Evolutionary conservation across 2,329 filamentous ascomycete genomes (phyloP), one percentile per base, ranked within the genome.

Genomic region (Aspergillus texensis): DNA sequence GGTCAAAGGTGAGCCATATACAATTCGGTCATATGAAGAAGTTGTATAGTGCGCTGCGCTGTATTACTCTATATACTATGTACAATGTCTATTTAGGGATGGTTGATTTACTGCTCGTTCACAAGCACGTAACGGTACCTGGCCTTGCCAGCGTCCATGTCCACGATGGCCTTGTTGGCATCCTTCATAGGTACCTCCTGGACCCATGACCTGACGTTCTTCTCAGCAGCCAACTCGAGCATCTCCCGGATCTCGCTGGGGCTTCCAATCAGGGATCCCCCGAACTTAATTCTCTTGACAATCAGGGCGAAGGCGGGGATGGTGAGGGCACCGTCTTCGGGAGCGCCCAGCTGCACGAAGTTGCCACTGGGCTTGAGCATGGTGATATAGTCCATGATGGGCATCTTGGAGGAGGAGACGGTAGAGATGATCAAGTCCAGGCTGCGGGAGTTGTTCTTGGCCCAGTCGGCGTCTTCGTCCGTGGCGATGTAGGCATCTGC

Each of bases 321-420:
- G 2, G 78, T 75, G 2, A 86, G 85, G 19, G 72, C 63, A 10
- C 75, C 75, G 56, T 85, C 85, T 65, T 92, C 90, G 2, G 90
- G 89, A 0, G 83, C 83, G 61, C 89, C 89, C 46, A 92, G 81
- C 75, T 91, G 87, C 54, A 90, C 82, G 62, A 91, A 86, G 14
- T 80, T 81, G 16, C 89, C 88, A 45, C 85, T 81, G 9, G 80
- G 77, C 50, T 82, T 78, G 43, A 91, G 79, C 1, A 91, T 82
- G 21, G 75, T 66, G 32, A 91, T 80, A 74, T 90, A 91, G 39
- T 85, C 78, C 57, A 76, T 74, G n/a, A 91, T 72, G 4, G 88
- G 88, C 87, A 91, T 89, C 64, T 68, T 67, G 24, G 67, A 65
- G 26, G 80, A 82, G 3, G 82, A 85, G 19, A 86, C 84, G 1